phyloP scores from a whole-genome alignment of 495 filamentous ascomycete species.

The Chaetomium cochliodes region DNA sequence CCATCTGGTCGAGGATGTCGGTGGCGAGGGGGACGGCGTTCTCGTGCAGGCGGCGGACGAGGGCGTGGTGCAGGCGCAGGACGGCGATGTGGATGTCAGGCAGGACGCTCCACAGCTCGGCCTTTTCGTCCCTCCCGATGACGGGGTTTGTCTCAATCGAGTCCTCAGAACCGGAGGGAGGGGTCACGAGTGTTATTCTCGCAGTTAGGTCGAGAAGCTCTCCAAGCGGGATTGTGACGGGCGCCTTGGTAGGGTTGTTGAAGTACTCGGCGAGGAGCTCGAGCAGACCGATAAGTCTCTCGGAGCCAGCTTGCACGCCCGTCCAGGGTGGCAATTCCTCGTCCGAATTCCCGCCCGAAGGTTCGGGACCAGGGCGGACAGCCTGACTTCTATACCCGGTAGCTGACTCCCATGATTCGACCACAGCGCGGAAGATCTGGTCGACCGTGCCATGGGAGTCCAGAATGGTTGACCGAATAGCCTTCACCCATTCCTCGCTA shows the following conservation, averaged over 20 bases:
- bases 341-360: slow-evolving; percentile 40
- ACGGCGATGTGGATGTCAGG: slow-evolving; percentile 71
- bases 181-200: slow-evolving; percentile 65
- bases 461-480: slow-evolving; percentile 56
- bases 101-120: slow-evolving; percentile 66
- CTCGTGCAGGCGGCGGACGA: slow-evolving; percentile 55
- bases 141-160: slow-evolving; percentile 58
- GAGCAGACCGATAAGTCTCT: slow-evolving; percentile 64
- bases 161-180: slow-evolving; percentile 48
- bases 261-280: slow-evolving; percentile 54
- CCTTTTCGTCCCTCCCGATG: slow-evolving; percentile 73
- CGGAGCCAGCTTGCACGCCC: slow-evolving; percentile 67
- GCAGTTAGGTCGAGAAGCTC: slow-evolving; percentile 62
- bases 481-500: slow-evolving; percentile 69
- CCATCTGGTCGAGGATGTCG: slow-evolving; percentile 62
- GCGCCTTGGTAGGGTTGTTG: slow-evolving; percentile 54
- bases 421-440: slow-evolving; percentile 68
- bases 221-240: slow-evolving; percentile 63
- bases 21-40: slow-evolving; percentile 55
- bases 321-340: slow-evolving; percentile 65
- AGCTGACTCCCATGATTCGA: slow-evolving; percentile 74
- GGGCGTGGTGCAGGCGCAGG: slow-evolving; percentile 54
- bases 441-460: slow-evolving; percentile 67
- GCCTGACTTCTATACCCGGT: slow-evolving; percentile 39
- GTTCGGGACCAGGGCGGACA: slow-evolving; percentile 40